Conservation (phyloP, 2,329 filamentous ascomycete genomes). For the Aspergillus intermedius region DNA sequence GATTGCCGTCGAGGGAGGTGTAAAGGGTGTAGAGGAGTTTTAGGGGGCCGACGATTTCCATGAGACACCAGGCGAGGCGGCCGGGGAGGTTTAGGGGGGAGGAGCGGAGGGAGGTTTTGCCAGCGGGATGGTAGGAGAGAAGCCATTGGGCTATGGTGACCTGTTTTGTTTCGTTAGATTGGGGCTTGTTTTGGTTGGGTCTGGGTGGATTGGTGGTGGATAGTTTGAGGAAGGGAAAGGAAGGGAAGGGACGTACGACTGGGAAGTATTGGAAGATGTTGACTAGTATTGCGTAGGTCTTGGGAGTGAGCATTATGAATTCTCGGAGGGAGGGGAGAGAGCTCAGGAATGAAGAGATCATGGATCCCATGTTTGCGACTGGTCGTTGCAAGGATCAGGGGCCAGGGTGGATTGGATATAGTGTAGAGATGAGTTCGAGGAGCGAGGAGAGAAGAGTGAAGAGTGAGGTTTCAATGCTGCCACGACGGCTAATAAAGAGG, state of each 20-base stretch:
- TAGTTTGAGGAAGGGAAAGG: neutral
- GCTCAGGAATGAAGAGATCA: slow-evolving; percentile 15
- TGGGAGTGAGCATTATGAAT: slow-evolving; percentile 35
- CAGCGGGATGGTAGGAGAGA: slow-evolving; percentile 77
- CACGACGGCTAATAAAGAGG: neutral
- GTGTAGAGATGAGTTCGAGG: neutral
- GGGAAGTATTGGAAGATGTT: slow-evolving; percentile 40
- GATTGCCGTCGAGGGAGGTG: slow-evolving; percentile 51
- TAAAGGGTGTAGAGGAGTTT: slow-evolving; percentile 73
- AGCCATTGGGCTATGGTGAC: slow-evolving; percentile 68
- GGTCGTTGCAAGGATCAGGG: neutral
- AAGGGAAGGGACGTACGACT: slow-evolving; percentile 24
- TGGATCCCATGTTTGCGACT: slow-evolving; percentile 16
- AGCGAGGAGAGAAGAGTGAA: neutral
- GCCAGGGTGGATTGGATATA: too few species aligned
- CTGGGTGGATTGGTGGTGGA: slow-evolving; percentile 2
- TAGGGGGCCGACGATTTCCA: slow-evolving; percentile 75
- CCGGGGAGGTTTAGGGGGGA: slow-evolving; percentile 82
- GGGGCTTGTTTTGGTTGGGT: neutral
- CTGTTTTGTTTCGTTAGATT: slow-evolving; percentile 41
- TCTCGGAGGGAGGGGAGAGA: slow-evolving; percentile 22
- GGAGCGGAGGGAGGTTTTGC: slow-evolving; percentile 68
- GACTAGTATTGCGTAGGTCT: slow-evolving; percentile 30
- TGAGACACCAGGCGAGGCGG: slow-evolving; percentile 76
- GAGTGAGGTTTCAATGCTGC: neutral